Percentiles rank a stretch among this genome's conserved stretches.
Evolutionary conservation across 306 rosid species (phyloP).

Genomic region (Rosa persica): DNA sequence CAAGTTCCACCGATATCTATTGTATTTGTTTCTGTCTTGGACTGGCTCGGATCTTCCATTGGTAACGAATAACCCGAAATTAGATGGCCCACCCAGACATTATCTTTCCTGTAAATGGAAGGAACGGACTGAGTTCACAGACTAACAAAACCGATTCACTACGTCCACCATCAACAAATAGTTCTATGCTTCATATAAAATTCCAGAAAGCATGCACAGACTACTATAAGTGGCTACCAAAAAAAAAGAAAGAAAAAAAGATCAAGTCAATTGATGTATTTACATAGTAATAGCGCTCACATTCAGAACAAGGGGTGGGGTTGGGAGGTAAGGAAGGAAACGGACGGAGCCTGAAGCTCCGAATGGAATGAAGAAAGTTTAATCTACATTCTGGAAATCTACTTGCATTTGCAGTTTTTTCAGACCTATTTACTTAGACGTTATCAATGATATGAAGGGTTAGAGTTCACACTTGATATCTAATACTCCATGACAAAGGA

Average conservation of each 20-base stretch:
- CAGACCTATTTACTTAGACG: neutral
- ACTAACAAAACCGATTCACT: neutral
- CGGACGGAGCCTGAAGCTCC: neutral
- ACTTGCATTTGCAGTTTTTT: neutral
- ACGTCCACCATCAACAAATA: neutral
- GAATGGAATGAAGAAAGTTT: neutral
- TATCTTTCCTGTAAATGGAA: conserved; percentile 63
- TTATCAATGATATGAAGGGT: conserved; percentile 21
- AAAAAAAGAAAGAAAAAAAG: neutral
- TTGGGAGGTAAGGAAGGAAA: neutral
- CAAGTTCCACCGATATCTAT: conserved; percentile 81
- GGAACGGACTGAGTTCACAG: neutral
- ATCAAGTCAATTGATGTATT: neutral
- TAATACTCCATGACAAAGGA: neutral
- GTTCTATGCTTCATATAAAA: neutral
- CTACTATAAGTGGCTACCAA: neutral
- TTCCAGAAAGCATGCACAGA: neutral
- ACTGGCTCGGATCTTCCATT: conserved; percentile 86
- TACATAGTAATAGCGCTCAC: neutral
- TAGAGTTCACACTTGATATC: neutral
- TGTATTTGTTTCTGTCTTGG: conserved; percentile 45
- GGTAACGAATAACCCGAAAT: conserved; percentile 93
- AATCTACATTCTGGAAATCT: neutral
- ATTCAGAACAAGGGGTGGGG: neutral
- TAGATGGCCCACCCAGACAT: conserved; percentile 96